Evolutionary conservation across 495 filamentous ascomycete genomes (phyloP), one percentile per base, ranked within the genome.

Genomic region (Aspergillus panamensis): DNA sequence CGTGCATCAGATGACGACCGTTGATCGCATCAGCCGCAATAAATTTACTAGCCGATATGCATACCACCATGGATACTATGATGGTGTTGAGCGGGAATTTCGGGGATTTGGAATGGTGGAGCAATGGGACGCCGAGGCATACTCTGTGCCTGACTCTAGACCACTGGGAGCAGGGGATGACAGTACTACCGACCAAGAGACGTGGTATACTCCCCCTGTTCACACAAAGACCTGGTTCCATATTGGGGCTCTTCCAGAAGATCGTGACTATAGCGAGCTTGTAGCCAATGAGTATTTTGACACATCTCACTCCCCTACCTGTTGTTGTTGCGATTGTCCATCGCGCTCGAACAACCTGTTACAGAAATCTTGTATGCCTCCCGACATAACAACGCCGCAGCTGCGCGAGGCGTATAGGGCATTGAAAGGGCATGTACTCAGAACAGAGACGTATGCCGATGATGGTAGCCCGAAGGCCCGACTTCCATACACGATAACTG

Each of bases 41-140:
- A 9, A 4, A 3, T 31, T 8, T 7, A 30, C 25, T 7, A 42
- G 17, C 19, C 32, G 30, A 2, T 57, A 57, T 13, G 45, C 45
- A 12, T 57, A 57, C 17, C 54, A 50, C 21, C 10, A 57, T 50
- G 54, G 54, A 10, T 50, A 42, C 47, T 57, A 40, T 12, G 54
- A 57, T 19, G 29, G 29, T 17, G 1, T 5, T 17, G 54, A 57
- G 1, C n/a, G 54, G 3, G 30, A 57, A 20, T 57, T 57, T 20
- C 54, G 47, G 13, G 54, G 54, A 1, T 57, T 57, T 17, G 17
- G 32, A 3, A 49, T 50, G 44, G 54, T 57, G 3, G 54, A 57
- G 30, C 29, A 31, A 8, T 57, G 44, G 43, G 54, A 50, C 14
- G 21, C n/a, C 3, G 54, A 50, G 12, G 44, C 31, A 8, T 17